Evolutionary conservation across 2,329 filamentous ascomycete genomes (phyloP).

Genomic region (Colletotrichum siamense): DNA sequence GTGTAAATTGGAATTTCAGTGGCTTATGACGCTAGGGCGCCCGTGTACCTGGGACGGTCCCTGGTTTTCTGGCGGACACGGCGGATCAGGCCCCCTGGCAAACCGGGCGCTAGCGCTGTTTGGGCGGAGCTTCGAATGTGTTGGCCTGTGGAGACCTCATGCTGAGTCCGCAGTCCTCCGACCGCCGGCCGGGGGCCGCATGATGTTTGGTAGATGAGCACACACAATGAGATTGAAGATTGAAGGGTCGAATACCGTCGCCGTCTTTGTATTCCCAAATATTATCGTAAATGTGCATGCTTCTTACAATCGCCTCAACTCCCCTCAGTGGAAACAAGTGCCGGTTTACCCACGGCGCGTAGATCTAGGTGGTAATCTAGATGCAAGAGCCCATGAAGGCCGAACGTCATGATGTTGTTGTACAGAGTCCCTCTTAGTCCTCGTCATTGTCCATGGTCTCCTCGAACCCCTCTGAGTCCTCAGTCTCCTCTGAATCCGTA

Average conservation of each 20-base stretch:
- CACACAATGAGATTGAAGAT: not conserved
- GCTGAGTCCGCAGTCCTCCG: not conserved
- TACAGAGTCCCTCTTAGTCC: not conserved
- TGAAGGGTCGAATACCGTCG: not conserved
- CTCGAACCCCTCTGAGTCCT: constrained; percentile 18
- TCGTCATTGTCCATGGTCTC: constrained; percentile 19
- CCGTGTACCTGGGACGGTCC: constrained; percentile 12
- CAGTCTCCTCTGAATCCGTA: not conserved
- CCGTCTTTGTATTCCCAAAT: not conserved
- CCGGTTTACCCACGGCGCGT: not conserved
- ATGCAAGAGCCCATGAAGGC: not conserved
- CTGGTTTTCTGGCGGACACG: constrained; percentile 12
- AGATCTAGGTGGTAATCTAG: not conserved
- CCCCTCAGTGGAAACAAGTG: not conserved
- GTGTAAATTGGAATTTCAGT: constrained; percentile 14
- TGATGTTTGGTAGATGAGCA: constrained; percentile 2
- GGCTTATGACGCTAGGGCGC: constrained; percentile 6
- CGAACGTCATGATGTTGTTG: not conserved
- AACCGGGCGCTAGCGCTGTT: constrained; percentile 3
- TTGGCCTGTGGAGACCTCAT: constrained; percentile 10
- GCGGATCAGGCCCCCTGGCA: constrained; percentile 2
- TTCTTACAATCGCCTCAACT: not conserved
- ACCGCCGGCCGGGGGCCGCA: not conserved
- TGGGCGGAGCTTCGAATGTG: constrained; percentile 5
- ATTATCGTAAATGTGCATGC: not conserved